Evolutionary conservation across 1,284 basidiomycete genomes (phyloP).

Genomic region (Cryptococcus jaspeensis): DNA sequence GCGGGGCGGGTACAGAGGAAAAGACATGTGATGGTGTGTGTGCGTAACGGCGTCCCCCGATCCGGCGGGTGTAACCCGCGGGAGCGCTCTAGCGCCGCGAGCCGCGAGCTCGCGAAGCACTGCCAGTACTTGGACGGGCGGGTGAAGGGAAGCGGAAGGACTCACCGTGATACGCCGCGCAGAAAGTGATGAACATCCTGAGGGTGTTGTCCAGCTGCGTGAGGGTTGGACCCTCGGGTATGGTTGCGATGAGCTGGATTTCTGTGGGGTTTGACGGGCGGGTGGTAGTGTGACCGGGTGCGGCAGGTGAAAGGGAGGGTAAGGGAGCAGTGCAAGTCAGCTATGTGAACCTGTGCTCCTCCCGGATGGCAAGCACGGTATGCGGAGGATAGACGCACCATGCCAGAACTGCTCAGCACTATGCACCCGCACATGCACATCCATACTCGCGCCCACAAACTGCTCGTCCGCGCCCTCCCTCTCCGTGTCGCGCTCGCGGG

Average conservation of each 20-base stretch:
- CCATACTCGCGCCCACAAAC: conserved; percentile 15
- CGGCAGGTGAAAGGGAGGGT: conserved; percentile 3
- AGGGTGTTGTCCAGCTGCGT: conserved; percentile 73
- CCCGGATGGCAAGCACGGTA: too few species aligned
- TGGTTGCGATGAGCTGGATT: conserved; percentile 72
- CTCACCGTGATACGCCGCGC: conserved; percentile 79
- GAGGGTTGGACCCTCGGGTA: conserved; percentile 67
- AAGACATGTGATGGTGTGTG: too few species aligned
- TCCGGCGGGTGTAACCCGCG: too few species aligned
- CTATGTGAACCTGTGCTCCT: background rate
- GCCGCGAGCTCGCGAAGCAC: too few species aligned
- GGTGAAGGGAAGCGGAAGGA: conserved; percentile 14
- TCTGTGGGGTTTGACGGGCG: conserved; percentile 58
- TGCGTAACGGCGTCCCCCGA: too few species aligned
- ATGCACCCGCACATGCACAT: conserved; percentile 31
- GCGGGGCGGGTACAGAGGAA: too few species aligned
- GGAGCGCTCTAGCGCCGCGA: too few species aligned
- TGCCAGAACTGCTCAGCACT: conserved; percentile 32
- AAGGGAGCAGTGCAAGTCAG: background rate
- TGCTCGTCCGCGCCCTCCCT: background rate
- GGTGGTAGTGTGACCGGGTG: background rate
- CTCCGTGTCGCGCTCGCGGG: background rate
- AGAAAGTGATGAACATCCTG: conserved; percentile 71
- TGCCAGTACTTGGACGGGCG: too few species aligned
- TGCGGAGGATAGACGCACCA: conserved; percentile 26